Conservation (phyloP, 306 rosid genomes). For the Gastrolobium villosum region DNA sequence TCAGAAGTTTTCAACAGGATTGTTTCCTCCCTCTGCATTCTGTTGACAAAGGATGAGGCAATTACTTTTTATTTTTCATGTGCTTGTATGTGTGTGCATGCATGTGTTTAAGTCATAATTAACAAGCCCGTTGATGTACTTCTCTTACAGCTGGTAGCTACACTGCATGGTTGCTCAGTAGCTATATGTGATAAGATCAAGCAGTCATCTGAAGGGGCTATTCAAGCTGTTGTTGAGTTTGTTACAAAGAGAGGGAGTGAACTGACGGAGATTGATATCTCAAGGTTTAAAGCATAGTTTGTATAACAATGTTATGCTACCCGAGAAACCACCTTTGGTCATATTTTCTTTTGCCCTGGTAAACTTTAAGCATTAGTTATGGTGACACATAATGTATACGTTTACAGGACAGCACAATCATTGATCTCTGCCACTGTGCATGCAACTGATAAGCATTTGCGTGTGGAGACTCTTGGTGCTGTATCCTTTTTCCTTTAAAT, state of each 20-base stretch:
- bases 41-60: conserved; percentile 92
- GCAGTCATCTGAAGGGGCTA: conserved; percentile 98
- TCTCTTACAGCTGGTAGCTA: conserved; percentile 79
- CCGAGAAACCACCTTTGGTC: conserved; percentile 24
- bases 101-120: conserved; percentile 1
- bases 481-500: conserved; percentile 70
- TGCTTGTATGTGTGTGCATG: not conserved
- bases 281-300: conserved; percentile 70
- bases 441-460: conserved; percentile 88
- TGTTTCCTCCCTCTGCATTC: conserved; percentile 82
- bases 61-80: conserved; percentile 25
- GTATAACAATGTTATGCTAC: conserved; percentile 24
- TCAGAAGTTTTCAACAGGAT: conserved; percentile 98
- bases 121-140: conserved; percentile 7
- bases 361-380: conserved; percentile 39
- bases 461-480: conserved; percentile 93
- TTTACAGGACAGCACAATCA: conserved; percentile 85
- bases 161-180: conserved; percentile 81
- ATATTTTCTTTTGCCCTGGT: conserved; percentile 38
- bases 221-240: conserved; percentile 91
- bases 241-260: conserved; percentile 83
- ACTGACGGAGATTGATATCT: conserved; percentile 79
- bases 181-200: conserved; percentile 92
- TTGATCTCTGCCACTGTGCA: conserved; percentile 80
- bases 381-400: conserved; percentile 52